Conservation (phyloP, 2,329 filamentous ascomycete species). For the Scedosporium boydii region DNA sequence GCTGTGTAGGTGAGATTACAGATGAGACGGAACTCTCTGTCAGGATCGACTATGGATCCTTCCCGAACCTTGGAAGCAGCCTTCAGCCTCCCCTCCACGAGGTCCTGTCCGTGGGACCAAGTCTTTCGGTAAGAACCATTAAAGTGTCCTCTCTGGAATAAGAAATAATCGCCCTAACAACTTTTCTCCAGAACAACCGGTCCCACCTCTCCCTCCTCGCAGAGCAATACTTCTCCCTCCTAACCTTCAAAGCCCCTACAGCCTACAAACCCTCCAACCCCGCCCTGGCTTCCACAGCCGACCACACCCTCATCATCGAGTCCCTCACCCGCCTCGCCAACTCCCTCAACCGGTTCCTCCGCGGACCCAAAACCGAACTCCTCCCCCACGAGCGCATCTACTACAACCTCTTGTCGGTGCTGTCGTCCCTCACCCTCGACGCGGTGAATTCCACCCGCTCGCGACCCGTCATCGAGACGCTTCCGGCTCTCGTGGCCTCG, state of each 20-base stretch:
- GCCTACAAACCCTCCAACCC: constrained; percentile 38
- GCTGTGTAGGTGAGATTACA: constrained; percentile 26
- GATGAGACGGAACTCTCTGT: constrained; percentile 30
- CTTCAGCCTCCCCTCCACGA: constrained; percentile 29
- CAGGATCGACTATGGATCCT: constrained; percentile 41
- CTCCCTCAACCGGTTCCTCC: constrained; percentile 30
- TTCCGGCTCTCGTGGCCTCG: constrained; percentile 5
- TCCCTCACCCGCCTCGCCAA: constrained; percentile 31
- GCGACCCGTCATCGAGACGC: neutral
- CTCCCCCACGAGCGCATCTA: constrained; percentile 33
- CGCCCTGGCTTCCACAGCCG: constrained; percentile 24
- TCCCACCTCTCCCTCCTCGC: constrained; percentile 37
- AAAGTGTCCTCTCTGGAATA: constrained; percentile 10
- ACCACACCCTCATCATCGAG: constrained; percentile 34
- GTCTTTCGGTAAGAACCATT: constrained; percentile 37
- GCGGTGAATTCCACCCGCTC: neutral
- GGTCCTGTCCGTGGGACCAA: constrained; percentile 39
- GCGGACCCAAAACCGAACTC: constrained; percentile 18
- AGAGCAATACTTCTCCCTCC: constrained; percentile 41
- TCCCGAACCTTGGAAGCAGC: constrained; percentile 36
- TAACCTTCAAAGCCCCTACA: constrained; percentile 37
- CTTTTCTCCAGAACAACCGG: constrained; percentile 31
- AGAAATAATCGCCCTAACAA: neutral
- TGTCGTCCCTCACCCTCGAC: constrained; percentile 17
- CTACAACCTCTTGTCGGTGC: constrained; percentile 31